phyloP scores from a whole-genome alignment of 2,329 filamentous ascomycete species.

The Colletotrichum viniferum region DNA sequence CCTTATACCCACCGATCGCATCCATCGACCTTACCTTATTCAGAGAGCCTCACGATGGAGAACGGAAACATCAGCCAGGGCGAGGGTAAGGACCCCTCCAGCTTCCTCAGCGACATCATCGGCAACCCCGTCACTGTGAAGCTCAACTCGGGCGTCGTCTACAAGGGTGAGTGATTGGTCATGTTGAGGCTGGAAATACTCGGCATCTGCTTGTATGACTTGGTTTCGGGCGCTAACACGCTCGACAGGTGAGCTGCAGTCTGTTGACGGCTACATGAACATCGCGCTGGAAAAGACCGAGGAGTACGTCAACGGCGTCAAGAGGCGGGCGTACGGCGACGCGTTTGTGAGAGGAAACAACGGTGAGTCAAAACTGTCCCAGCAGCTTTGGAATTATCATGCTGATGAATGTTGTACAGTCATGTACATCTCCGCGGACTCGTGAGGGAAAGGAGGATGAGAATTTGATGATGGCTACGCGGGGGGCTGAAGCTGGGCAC shows the following conservation, averaged over 20 bases:
- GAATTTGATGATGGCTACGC: neutral
- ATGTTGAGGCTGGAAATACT: neutral
- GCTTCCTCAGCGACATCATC: conserved; percentile 93
- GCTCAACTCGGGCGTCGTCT: conserved; percentile 97
- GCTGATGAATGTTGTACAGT: conserved; percentile 45
- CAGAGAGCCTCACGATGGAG: conserved; percentile 63
- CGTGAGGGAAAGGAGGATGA: conserved; percentile 29
- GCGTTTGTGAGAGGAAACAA: conserved; percentile 97
- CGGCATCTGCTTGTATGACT: neutral
- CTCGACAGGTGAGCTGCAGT: conserved; percentile 83
- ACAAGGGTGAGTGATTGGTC: conserved; percentile 75
- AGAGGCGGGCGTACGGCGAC: conserved; percentile 86
- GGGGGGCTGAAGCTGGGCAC: neutral
- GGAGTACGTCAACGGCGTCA: conserved; percentile 85
- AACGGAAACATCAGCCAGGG: conserved; percentile 67
- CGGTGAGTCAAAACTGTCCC: conserved; percentile 57
- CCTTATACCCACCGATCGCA: neutral
- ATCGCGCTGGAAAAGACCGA: conserved; percentile 96
- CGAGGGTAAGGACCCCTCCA: conserved; percentile 90
- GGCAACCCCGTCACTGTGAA: conserved; percentile 94
- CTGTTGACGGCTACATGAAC: conserved; percentile 99
- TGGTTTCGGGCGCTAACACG: neutral
- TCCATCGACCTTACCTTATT: neutral
- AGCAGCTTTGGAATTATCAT: neutral
- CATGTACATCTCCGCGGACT: conserved; percentile 74